Percentiles rank a stretch among this genome's conserved stretches.
phyloP scores from a whole-genome alignment of 176 grass and related monocot species.

The Triticum urartu region DNA sequence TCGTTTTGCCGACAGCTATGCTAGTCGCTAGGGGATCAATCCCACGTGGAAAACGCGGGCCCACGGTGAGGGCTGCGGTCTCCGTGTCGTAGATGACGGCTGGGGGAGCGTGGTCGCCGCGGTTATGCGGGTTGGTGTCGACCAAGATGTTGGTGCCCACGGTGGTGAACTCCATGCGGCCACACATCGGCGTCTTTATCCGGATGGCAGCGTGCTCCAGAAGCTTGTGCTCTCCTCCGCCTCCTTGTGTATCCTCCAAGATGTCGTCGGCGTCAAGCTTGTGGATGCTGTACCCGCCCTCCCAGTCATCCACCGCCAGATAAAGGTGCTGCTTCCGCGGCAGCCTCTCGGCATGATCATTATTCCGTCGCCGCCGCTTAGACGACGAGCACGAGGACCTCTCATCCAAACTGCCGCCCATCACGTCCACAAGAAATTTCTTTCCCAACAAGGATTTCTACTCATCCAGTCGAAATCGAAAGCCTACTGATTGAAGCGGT shows the following conservation, averaged over 20 bases:
- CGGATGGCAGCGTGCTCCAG: not conserved
- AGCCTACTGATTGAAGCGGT: too few relatives aligned
- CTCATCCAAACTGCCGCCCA: not conserved
- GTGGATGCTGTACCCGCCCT: too few relatives aligned
- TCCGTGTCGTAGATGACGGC: not conserved
- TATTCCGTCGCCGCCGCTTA: not conserved
- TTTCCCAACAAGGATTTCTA: too few relatives aligned
- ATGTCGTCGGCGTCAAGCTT: too few relatives aligned
- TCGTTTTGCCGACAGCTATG: not conserved
- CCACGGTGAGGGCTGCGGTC: not conserved
- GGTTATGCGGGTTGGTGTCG: not conserved
- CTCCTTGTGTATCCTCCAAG: too few relatives aligned
- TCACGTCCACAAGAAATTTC: not conserved
- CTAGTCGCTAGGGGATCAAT: fast-evolving
- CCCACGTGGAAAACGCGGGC: not conserved
- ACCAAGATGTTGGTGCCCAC: not conserved
- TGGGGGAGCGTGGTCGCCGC: not conserved
- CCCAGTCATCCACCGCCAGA: too few relatives aligned
- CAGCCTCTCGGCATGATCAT: not conserved
- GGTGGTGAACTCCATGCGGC: not conserved
- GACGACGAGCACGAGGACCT: not conserved
- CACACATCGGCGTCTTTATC: not conserved
- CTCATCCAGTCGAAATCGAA: too few relatives aligned
- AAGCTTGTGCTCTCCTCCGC: not conserved
- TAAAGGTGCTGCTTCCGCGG: too few relatives aligned